Evolutionary conservation across 768 basidiomycete genomes (phyloP), one percentile per base, ranked within the genome.

Genomic region (Hericium coralloides): DNA sequence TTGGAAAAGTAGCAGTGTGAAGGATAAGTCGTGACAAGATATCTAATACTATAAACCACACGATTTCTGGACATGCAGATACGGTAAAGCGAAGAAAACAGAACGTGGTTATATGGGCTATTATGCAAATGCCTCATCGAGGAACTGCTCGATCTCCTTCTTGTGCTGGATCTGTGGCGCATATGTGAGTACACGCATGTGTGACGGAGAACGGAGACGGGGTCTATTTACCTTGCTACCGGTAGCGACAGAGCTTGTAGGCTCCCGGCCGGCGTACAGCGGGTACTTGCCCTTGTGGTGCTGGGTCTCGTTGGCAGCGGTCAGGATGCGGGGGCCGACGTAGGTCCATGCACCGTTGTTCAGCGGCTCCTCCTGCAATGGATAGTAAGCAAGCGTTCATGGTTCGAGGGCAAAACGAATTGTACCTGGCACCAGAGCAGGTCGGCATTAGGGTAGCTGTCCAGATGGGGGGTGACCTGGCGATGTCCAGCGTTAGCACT

Each of bases 311-410:
- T 86, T 84, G 49, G 89, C 86, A n/a, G 95, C 93, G 48, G 95
- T 98, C 70, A 89, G 85, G 66, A 98, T 85, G 55, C 95, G 84
- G 49, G 94, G 90, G 23, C 90, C 94, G 58, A 97, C 84, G 67
- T 99, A 97, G 43, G 88, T 91, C 97, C 97, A 99, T 2, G 92
- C 85, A 63, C 97, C 97, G 66, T 93, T 94, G 78, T 99, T 99
- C 63, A 98, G 74, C 15, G 97, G 95, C 71, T 98, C 93, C 73
- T 97, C 94, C 79, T 85, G 66, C 52, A 64, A 39, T 53, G 14
- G 61, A 18, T 59, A 51, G 53, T 58, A 48, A 22, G 31, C 26
- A 14, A 43, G 17, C 52, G n/a, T 47, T 23, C 36, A 39, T 36
- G 38, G 12, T 5, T 15, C 49, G 39, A 54, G 10, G 23, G n/a